Conservation (phyloP, 139 green algal genomes). For the Volvox africanus region DNA sequence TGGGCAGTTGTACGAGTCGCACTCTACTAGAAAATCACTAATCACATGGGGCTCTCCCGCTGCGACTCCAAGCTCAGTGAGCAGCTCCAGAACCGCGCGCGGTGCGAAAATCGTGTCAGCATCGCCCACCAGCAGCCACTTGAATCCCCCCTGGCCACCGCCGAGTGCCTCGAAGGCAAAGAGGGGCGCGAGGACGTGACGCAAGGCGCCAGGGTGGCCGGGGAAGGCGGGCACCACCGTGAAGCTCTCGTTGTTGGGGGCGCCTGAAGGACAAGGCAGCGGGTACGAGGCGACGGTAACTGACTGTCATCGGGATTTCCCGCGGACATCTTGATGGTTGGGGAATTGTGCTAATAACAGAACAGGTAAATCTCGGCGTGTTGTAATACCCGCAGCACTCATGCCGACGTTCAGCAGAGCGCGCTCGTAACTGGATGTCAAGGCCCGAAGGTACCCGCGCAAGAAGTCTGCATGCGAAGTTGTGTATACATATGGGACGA, state of each 20-base stretch:
- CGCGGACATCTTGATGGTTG: too few species aligned
- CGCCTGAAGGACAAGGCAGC: too few species aligned
- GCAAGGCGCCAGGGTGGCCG: background rate
- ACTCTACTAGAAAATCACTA: background rate
- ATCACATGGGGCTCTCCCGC: background rate
- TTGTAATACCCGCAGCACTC: too few species aligned
- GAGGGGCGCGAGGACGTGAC: background rate
- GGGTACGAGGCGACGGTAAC: too few species aligned
- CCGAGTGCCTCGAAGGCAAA: background rate
- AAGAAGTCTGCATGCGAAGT: too few species aligned
- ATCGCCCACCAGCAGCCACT: slow-evolving; percentile 14
- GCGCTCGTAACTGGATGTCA: too few species aligned
- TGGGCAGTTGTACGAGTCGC: background rate
- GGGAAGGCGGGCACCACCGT: background rate
- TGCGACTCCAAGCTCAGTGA: background rate
- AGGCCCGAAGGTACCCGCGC: too few species aligned
- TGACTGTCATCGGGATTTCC: too few species aligned
- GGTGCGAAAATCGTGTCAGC: background rate
- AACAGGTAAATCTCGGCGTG: too few species aligned
- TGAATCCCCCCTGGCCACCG: background rate
- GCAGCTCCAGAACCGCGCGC: background rate
- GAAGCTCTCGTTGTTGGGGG: background rate
- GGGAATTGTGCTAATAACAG: too few species aligned
- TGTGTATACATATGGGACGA: too few species aligned
- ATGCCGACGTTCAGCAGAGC: too few species aligned